A percentile compares a stretch with the other conserved stretches of the same genome.
phyloP scores from a whole-genome alignment of 441 rosid species.

The Erodium trifolium region DNA sequence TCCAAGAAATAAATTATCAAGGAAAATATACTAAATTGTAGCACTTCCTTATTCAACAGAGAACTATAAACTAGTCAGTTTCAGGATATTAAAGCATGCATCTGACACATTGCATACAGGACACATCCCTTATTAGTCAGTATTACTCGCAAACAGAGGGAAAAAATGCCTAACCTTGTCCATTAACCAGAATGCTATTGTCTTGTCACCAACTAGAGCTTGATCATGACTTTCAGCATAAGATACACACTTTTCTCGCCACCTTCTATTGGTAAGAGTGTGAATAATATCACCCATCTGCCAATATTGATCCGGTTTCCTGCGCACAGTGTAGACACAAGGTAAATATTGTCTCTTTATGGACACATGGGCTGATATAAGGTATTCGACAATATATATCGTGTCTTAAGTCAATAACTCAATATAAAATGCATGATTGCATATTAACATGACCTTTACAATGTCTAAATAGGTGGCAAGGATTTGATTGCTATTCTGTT shows the following conservation, averaged over 20 bases:
- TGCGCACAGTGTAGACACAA: slow-evolving; percentile 25
- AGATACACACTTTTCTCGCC: slow-evolving; percentile 78
- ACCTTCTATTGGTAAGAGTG: slow-evolving; percentile 83
- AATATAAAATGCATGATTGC: neutral
- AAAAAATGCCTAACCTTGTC: slow-evolving; percentile 58
- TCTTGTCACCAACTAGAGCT: slow-evolving; percentile 97
- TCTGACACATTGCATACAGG: neutral
- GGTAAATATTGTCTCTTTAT: neutral
- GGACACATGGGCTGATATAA: slow-evolving; percentile 8
- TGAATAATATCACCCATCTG: slow-evolving; percentile 62
- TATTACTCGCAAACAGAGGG: neutral
- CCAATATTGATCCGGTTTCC: slow-evolving; percentile 92
- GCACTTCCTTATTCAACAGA: neutral
- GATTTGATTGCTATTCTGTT: neutral
- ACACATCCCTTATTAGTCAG: neutral
- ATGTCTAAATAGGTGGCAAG: slow-evolving; percentile 5
- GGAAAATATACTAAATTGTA: neutral
- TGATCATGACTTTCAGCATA: slow-evolving; percentile 99
- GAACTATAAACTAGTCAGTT: neutral
- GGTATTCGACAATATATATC: neutral
- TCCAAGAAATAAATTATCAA: neutral
- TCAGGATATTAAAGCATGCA: neutral
- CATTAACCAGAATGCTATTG: slow-evolving; percentile 97
- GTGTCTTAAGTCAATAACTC: neutral
- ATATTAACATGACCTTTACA: neutral